Base-by-base conservation (phyloP, 176 grass and related monocot species). In the Microstegium vimineum region DNA sequence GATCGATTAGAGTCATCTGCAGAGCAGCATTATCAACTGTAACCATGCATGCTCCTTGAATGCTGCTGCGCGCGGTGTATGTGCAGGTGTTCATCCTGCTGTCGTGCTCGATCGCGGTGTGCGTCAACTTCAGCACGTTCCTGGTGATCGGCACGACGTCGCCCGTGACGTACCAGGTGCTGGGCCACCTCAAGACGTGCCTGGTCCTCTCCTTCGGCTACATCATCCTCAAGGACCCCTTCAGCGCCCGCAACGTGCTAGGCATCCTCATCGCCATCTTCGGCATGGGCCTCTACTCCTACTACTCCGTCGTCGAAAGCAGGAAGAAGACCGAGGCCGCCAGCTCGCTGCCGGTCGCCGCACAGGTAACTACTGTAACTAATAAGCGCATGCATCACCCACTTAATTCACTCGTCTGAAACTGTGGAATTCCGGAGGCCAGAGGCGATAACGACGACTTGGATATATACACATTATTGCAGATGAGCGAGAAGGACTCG, bases 171-270 rank as follows among this genome's bases (percentile, higher is more conserved):
- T 94, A 98, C 83, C 95, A 98, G 78, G 92, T 98, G n/a, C 83
- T 98, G 45, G 95, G 95, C 15, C 95, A 98, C 85, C 84, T 98
- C 69, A 98, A 98, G 84, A 98, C 92, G 31, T 98, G 95, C 84
- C 86, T 98, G 9, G 85, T 98, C 76, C 88, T 94, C 28, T 94
- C 92, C 78, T 94, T 94, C 51, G 92, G 92, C 52, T 98, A 87
- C 86, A 22, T 87, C 31, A 75, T 98, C 20, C 74, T 98, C 59
- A 77, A 42, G 69, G 95, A 94, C 62, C 92, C 95, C 17, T 98
- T 94, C 81, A 98, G 88, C 40, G 31, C 25, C 17, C 86, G 90
- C 28, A 98, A 98, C 90, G 79, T 98, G 31, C 59, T 88, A 30
- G 92, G 92, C 26, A 98, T 98, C 82, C 90, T 94, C 64, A 51